These are phyloP conservation scores for Fibroporia radiculosa DNA, from an alignment of 768 basidiomycete genomes.

Conservation along the genomic window DNA sequence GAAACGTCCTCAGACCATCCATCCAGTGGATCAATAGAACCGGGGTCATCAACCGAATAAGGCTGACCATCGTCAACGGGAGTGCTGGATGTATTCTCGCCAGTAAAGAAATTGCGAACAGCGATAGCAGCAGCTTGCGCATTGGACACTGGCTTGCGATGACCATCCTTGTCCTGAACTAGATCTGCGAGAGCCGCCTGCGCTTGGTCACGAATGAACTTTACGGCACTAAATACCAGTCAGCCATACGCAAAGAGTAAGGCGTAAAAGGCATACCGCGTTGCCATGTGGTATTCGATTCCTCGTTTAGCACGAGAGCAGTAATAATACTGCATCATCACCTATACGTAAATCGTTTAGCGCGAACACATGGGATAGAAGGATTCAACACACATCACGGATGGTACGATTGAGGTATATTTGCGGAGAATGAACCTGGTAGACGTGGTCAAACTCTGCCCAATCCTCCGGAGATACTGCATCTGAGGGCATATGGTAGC, in stretches of 20 bases:
- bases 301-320: slow-evolving; percentile 68
- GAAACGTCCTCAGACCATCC: slow-evolving; percentile 72
- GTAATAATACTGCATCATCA: slow-evolving; percentile 84
- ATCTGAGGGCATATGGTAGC: slow-evolving; percentile 62
- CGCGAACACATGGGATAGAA: not conserved
- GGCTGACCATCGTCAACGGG: slow-evolving; percentile 28
- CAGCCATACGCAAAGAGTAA: not conserved
- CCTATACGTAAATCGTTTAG: slow-evolving; percentile 39
- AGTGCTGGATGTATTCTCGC: slow-evolving; percentile 39
- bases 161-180: slow-evolving; percentile 18
- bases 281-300: slow-evolving; percentile 84
- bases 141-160: slow-evolving; percentile 29
- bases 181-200: slow-evolving; percentile 32
- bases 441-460: slow-evolving; percentile 84
- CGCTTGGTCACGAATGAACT: slow-evolving; percentile 83
- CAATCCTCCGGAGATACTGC: slow-evolving; percentile 62
- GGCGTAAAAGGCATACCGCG: slow-evolving; percentile 42
- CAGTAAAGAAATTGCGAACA: slow-evolving; percentile 54
- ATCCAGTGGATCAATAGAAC: slow-evolving; percentile 47
- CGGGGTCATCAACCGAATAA: slow-evolving; percentile 25
- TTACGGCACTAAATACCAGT: slow-evolving; percentile 51
- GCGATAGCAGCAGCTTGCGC: slow-evolving; percentile 64
- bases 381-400: slow-evolving; percentile 55
- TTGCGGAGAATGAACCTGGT: slow-evolving; percentile 83
- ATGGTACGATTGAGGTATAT: slow-evolving; percentile 69